Base-by-base conservation (phyloP, 495 filamentous ascomycete genomes). In the Aspergillus nidulans region DNA sequence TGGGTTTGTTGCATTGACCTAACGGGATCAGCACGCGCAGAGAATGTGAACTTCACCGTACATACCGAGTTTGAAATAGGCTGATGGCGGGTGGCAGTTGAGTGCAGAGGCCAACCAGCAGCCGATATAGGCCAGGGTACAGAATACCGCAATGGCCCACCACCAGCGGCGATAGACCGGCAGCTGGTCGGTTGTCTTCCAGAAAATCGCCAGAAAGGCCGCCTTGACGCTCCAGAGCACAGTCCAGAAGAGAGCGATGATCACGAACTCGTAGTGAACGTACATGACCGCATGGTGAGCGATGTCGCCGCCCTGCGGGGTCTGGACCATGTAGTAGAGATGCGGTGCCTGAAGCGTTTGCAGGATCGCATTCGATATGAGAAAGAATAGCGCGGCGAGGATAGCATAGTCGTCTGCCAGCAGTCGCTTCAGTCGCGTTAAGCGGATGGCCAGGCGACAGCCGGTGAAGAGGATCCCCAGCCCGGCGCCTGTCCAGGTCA, bases 201-300 rank as follows among this genome's bases (percentile, higher is more conserved):
- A 74, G 61, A 74, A 81, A 0, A 79, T 59, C 0, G 74, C 69
- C 47, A 81, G 58, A 55, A 79, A 79, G 24, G 71, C 67, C 8
- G 63, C 75, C 62, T 80, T 78, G 50, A 79, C 72, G 20, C 64
- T 64, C 72, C 74, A 77, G 6, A 79, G 60, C 10, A 75, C 63
- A 1, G 62, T 69, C 77, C 77, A 79, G 63, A 77, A 79, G 26
- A 78, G 58, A 26, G 72, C 64, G 53, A 72, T 71, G 55, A 77
- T 74, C 40, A 72, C 64, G 51, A 78, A 77, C 60, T 73, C 64
- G 43, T 61, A 72, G 26, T 60, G 56, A 30, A 71, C 61, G 51
- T 75, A 76, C 38, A 38, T 49, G 1, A 44, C 20, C 7, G 18
- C 49, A 44, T 65, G 63, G 28, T 60, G 15, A 12, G 42, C 47